A percentile compares a stretch with the other conserved stretches of the same genome.
These are phyloP conservation scores for Marchantia paleacea DNA, from an alignment of 225 moss, liverwort and hornwort genomes.

Conservation along the genomic window DNA sequence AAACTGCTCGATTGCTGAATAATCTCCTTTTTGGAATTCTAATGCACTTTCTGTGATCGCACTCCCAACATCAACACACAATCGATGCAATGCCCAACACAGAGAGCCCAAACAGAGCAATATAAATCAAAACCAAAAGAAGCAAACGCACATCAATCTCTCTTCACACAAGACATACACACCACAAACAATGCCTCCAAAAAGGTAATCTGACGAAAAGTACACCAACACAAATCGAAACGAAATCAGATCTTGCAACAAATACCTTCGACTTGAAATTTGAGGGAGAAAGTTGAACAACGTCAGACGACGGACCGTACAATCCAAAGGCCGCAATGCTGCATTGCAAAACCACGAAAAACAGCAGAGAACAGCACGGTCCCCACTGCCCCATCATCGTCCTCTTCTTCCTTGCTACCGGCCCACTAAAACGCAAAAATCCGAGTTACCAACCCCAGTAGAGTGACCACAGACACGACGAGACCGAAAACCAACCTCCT, in stretches of 20 bases:
- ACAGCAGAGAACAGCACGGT: slow-evolving; percentile 17
- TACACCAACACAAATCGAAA: background rate
- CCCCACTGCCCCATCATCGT: slow-evolving; percentile 2
- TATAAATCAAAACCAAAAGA: too few relatives aligned
- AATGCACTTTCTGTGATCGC: too few relatives aligned
- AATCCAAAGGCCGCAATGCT: slow-evolving; percentile 47
- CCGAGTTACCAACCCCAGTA: background rate
- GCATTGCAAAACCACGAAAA: slow-evolving; percentile 46
- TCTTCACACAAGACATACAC: too few relatives aligned
- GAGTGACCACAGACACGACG: background rate
- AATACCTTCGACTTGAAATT: slow-evolving; percentile 88
- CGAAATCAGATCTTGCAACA: background rate
- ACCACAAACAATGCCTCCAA: too few relatives aligned
- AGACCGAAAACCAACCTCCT: background rate
- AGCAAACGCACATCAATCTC: too few relatives aligned
- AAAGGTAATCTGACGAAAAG: background rate
- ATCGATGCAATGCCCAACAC: too few relatives aligned
- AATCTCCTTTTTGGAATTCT: too few relatives aligned
- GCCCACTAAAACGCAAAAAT: background rate
- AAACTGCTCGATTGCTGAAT: too few relatives aligned
- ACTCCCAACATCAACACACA: too few relatives aligned
- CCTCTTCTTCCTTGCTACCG: background rate
- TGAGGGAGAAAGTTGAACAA: slow-evolving; percentile 71
- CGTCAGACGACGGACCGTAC: slow-evolving; percentile 75
- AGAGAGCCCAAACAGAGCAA: too few relatives aligned